Percentiles rank a stretch among this genome's conserved stretches.
These are phyloP conservation scores for Ceratonia siliqua DNA, from an alignment of 306 rosid genomes.

Conservation along the genomic window DNA sequence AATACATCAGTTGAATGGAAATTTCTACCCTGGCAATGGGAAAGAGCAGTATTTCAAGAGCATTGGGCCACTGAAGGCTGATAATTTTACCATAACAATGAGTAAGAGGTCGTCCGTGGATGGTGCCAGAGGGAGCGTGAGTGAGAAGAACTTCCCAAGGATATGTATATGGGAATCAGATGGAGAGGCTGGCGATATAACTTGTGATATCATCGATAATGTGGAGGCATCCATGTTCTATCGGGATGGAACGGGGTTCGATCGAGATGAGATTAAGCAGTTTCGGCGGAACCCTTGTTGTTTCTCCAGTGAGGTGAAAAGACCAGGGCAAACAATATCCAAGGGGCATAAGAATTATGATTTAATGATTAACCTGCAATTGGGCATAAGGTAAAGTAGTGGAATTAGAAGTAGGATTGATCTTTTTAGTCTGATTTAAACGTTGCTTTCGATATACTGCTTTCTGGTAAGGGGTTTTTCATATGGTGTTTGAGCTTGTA, in stretches of 20 bases:
- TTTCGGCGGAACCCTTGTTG: slow-evolving; percentile 57
- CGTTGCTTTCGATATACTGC: not conserved
- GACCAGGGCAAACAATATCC: slow-evolving; percentile 73
- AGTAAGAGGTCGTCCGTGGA: slow-evolving; percentile 74
- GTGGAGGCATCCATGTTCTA: slow-evolving; percentile 76
- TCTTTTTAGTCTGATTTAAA: not conserved
- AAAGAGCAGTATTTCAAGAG: slow-evolving; percentile 36
- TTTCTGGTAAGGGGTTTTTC: not conserved
- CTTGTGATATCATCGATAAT: slow-evolving; percentile 89
- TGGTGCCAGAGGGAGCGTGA: slow-evolving; percentile 45
- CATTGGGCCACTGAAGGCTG: slow-evolving; percentile 38
- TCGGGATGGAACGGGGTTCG: slow-evolving; percentile 40
- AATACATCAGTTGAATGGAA: slow-evolving; percentile 61
- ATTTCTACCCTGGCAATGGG: slow-evolving; percentile 55
- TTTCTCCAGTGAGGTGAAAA: slow-evolving; percentile 66
- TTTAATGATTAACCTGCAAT: slow-evolving; percentile 90
- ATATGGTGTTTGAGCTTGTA: slow-evolving; percentile 6
- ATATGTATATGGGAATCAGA: slow-evolving; percentile 97
- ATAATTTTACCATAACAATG: slow-evolving; percentile 52
- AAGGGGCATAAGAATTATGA: slow-evolving; percentile 94
- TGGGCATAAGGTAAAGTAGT: slow-evolving; percentile 73
- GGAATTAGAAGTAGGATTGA: not conserved
- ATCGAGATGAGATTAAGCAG: slow-evolving; percentile 43
- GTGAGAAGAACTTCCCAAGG: slow-evolving; percentile 65
- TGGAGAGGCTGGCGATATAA: slow-evolving; percentile 95